Base-by-base conservation (phyloP, 257 asterid genomes). In the Lavandula angustifolia region DNA sequence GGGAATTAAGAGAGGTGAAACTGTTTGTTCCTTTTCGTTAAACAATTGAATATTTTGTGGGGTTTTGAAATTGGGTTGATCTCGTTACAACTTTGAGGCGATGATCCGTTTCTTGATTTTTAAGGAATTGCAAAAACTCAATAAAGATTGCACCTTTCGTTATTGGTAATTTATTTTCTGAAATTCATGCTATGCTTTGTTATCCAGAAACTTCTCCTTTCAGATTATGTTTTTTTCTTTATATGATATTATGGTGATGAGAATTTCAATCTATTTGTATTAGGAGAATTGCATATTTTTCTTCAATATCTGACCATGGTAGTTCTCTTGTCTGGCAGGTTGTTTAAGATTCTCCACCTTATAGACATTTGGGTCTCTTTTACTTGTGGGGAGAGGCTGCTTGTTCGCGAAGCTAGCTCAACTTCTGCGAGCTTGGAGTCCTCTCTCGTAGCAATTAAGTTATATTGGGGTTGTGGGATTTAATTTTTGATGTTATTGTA, bases 371-470 rank as follows among this genome's bases (percentile, higher is more conserved):
- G 55, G 60, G 72, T 50, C 35, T 64, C 53, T 69, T 72, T 64
- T 66, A 60, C 41, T 69, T 64, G 74, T 55, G 67, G 80, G 65
- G 84, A 73, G 84, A 79, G 86, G 79, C 73, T 72, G 73, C 88
- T 85, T 75, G 87, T 77, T 87, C 73, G 78, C 68, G 37, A 62
- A 71, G 82, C 62, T 34, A 55, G 37, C 55, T 62, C 48, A 29
- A 60, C 73, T 67, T 75, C 75, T 27, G 73, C 73, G 78, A 75
- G 86, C 85, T 83, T 46, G 81, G 86, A 80, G 77, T 76, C 85
- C 87, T 80, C 86, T 78, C 87, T 81, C 80, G 37, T 58, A 57
- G 42, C 42, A 35, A 11, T 52, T 41, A 17, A 49, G 49, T 34
- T 56, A 37, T 42, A 33, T 43, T 29, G 7, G n/a, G 43, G 43